Conservation (phyloP, 108 stramenopile species). For the Fragilaria radians region DNA sequence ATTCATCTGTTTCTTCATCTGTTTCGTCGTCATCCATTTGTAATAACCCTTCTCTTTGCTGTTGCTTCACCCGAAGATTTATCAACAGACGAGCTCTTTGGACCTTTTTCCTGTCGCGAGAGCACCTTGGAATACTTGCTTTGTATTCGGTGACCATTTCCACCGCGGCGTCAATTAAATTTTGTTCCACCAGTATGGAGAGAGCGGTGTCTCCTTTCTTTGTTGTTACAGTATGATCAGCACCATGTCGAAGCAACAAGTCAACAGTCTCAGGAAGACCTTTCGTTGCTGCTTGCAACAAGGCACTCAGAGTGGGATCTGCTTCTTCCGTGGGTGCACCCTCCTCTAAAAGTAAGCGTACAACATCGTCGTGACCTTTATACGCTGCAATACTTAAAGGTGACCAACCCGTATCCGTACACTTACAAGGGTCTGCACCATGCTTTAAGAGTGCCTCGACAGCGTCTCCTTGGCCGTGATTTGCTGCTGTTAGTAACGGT, state of each 20-base stretch:
- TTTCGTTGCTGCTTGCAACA: conserved; percentile 87
- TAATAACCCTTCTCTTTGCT: conserved; percentile 49
- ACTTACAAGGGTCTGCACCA: conserved; percentile 84
- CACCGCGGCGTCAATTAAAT: conserved; percentile 86
- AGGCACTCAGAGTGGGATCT: conserved; percentile 83
- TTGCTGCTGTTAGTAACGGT: conserved; percentile 80
- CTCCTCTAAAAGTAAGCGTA: conserved; percentile 70
- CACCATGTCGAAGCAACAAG: conserved; percentile 72
- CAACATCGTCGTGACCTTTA: conserved; percentile 87
- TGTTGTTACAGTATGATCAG: conserved; percentile 87
- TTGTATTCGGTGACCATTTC: conserved; percentile 91
- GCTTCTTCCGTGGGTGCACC: conserved; percentile 88
- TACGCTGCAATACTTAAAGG: conserved; percentile 89
- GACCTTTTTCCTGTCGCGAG: conserved; percentile 88
- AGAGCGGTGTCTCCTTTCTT: conserved; percentile 93
- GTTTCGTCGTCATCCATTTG: conserved; percentile 46
- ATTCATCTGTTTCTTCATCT: conserved; percentile 34
- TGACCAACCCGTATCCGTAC: conserved; percentile 88
- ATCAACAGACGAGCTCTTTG: conserved; percentile 82
- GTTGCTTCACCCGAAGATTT: conserved; percentile 78
- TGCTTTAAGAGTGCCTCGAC: conserved; percentile 68
- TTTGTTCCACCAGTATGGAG: conserved; percentile 85
- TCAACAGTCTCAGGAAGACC: conserved; percentile 82
- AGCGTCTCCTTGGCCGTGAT: conserved; percentile 80
- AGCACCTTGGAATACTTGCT: conserved; percentile 85